Percentiles rank a stretch among this genome's conserved stretches.
Evolutionary conservation across 2,329 filamentous ascomycete species (phyloP).

Genomic region (Calonectria leucothoes): DNA sequence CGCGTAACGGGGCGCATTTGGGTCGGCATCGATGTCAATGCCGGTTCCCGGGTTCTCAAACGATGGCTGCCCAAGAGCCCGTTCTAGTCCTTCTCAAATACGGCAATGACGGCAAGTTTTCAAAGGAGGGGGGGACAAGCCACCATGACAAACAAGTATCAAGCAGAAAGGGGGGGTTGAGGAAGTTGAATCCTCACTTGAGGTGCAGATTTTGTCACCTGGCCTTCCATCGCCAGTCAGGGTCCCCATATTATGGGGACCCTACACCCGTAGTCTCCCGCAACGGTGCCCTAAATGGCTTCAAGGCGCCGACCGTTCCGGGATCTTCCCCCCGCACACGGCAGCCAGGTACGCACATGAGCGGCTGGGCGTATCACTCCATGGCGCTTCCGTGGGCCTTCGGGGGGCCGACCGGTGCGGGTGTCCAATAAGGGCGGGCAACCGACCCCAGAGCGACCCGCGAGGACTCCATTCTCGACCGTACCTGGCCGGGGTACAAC

Average conservation of each 20-base stretch:
- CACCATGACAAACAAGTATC: conserved; percentile 1
- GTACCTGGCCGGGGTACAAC: not conserved
- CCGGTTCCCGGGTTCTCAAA: not conserved
- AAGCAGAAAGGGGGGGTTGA: conserved; percentile 22
- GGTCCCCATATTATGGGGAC: conserved; percentile 22
- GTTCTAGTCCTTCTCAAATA: conserved; percentile 17
- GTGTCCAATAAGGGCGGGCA: conserved; percentile 19
- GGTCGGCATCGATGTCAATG: not conserved
- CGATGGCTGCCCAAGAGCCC: not conserved
- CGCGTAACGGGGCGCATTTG: not conserved
- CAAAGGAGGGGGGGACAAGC: conserved; percentile 10
- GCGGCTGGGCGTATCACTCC: conserved; percentile 31
- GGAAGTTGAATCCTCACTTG: conserved; percentile 21
- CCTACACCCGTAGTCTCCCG: conserved; percentile 27
- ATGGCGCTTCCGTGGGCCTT: conserved; percentile 23
- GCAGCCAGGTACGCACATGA: conserved; percentile 24
- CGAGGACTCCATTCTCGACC: not conserved
- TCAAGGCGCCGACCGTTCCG: conserved; percentile 32
- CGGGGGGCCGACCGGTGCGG: conserved; percentile 11
- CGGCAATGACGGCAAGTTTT: conserved; percentile 13
- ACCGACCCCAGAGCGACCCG: not conserved
- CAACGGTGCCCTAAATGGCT: conserved; percentile 22
- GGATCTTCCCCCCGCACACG: conserved; percentile 26
- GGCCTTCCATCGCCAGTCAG: not conserved
- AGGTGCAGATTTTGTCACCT: conserved; percentile 30